Conservation (phyloP, 1,284 basidiomycete genomes). For the Trichosporon sp. region DNA sequence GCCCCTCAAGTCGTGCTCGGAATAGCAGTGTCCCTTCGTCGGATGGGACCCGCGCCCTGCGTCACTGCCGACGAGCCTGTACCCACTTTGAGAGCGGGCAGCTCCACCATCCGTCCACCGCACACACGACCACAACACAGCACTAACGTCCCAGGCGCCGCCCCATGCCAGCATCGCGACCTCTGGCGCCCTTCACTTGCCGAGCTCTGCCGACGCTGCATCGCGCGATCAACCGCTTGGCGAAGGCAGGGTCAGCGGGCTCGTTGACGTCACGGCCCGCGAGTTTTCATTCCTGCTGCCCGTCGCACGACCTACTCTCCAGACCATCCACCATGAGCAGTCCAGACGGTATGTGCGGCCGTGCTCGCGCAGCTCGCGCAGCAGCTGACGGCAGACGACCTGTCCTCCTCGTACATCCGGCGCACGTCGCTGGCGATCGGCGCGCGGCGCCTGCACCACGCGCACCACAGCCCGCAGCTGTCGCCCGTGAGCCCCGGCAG, state of each 20-base stretch:
- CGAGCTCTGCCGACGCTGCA: background rate
- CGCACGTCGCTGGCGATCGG: constrained; percentile 22
- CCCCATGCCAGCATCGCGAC: background rate
- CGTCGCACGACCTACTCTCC: background rate
- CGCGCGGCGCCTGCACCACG: constrained; percentile 17
- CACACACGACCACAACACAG: background rate
- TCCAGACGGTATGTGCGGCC: background rate
- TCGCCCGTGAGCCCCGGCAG: background rate
- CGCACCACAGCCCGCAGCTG: background rate
- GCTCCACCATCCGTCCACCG: background rate
- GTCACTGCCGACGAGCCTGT: background rate
- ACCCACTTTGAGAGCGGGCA: background rate
- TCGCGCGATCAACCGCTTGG: background rate
- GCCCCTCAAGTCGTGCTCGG: too few species aligned
- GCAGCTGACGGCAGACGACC: background rate
- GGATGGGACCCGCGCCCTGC: background rate
- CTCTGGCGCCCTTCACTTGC: background rate
- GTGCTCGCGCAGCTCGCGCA: background rate
- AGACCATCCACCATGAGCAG: constrained; percentile 2
- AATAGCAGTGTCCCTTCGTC: background rate
- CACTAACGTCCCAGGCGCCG: background rate
- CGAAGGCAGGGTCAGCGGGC: background rate
- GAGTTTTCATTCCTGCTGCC: background rate
- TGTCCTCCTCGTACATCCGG: constrained; percentile 7
- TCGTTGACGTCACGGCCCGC: background rate